Evolutionary conservation across 2,329 filamentous ascomycete genomes (phyloP).

Genomic region (Apiospora phragmitis): DNA sequence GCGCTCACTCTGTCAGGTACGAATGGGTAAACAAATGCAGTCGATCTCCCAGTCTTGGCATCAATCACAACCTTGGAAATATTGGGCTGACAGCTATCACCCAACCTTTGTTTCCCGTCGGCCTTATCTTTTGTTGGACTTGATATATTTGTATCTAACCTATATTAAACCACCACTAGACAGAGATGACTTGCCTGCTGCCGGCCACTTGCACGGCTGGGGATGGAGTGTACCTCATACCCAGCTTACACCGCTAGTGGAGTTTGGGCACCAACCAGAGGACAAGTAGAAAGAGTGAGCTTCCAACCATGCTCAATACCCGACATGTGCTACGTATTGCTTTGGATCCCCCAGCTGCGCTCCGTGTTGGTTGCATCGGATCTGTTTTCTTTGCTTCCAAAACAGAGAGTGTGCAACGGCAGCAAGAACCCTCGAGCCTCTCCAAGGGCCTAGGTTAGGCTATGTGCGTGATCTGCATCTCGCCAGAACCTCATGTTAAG

Average conservation of each 20-base stretch:
- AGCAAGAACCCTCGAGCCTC: not conserved
- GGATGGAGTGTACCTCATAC: not conserved
- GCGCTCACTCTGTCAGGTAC: not conserved
- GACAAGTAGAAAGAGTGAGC: not conserved
- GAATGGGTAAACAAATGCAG: not conserved
- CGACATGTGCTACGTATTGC: not conserved
- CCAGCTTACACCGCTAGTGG: not conserved
- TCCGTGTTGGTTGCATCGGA: not conserved
- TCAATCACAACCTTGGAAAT: not conserved
- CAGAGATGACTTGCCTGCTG: not conserved
- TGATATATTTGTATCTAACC: not conserved
- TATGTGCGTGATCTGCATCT: not conserved
- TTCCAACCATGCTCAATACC: not conserved
- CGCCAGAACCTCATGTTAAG: not conserved
- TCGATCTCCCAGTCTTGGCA: not conserved
- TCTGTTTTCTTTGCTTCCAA: not conserved
- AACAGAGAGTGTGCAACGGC: not conserved
- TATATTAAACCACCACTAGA: not conserved
- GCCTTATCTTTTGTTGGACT: not conserved
- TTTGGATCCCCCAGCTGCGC: not conserved
- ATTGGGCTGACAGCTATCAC: not conserved
- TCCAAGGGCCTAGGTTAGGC: not conserved
- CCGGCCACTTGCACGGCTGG: not conserved
- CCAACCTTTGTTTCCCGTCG: not conserved
- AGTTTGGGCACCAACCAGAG: constrained; percentile 6